These are phyloP conservation scores for Tylopilus sp. DNA, from an alignment of 768 basidiomycete species.

Conservation along the genomic window DNA sequence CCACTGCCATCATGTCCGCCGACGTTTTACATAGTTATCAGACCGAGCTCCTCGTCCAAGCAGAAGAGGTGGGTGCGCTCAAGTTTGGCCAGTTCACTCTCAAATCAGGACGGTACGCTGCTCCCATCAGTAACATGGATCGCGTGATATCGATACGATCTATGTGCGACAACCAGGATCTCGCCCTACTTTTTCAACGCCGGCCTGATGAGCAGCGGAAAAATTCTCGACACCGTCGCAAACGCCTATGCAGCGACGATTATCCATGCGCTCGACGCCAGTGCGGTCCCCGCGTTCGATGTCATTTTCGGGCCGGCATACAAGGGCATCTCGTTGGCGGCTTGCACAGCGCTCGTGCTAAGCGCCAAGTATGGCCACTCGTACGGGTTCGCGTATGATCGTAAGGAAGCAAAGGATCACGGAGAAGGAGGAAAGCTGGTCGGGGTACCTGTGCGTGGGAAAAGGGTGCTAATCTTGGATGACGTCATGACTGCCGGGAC, in stretches of 20 bases:
- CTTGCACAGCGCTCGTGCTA: constrained; percentile 75
- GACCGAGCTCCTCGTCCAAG: constrained; percentile 61
- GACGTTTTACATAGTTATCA: constrained; percentile 47
- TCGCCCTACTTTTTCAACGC: constrained; percentile 99
- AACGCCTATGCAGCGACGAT: constrained; percentile 84
- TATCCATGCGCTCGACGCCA: constrained; percentile 39
- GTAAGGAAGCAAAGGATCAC: constrained; percentile 95
- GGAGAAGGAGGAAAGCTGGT: constrained; percentile 94
- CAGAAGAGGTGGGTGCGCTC: constrained; percentile 68
- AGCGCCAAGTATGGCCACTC: constrained; percentile 58
- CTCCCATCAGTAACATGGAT: neutral
- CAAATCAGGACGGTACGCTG: constrained; percentile 87
- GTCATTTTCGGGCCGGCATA: constrained; percentile 96
- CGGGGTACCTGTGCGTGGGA: constrained; percentile 77
- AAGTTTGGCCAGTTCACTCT: constrained; percentile 91
- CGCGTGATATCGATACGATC: neutral
- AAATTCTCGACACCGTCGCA: constrained; percentile 73
- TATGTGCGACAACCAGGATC: constrained; percentile 38
- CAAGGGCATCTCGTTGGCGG: constrained; percentile 94
- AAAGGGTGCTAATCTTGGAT: constrained; percentile 85
- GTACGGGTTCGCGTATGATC: constrained; percentile 86
- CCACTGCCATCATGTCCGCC: constrained; percentile 16
- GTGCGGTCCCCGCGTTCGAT: constrained; percentile 51
- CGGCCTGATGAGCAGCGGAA: constrained; percentile 79
- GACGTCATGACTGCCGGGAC: constrained; percentile 95